These are phyloP conservation scores for Thoreauomyces humboldtii DNA, from an alignment of 192 early-diverging fungal genomes.

Conservation along the genomic window DNA sequence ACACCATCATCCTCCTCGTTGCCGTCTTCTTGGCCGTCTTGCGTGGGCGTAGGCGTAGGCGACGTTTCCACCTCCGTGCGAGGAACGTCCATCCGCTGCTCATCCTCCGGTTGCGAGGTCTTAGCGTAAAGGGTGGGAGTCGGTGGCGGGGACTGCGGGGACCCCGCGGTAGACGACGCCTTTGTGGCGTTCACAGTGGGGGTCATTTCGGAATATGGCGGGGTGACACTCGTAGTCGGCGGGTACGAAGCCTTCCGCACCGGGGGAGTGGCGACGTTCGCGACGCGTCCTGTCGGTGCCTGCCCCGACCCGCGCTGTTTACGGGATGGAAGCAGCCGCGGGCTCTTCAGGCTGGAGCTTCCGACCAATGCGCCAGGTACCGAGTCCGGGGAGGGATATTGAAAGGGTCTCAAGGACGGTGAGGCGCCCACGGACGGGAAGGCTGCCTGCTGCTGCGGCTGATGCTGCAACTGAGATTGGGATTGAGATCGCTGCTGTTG, in stretches of 20 bases:
- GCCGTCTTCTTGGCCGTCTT: not conserved
- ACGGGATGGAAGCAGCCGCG: not conserved
- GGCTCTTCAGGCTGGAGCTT: not conserved
- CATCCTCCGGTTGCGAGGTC: no score
- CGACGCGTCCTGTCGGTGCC: no score
- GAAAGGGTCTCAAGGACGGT: not conserved
- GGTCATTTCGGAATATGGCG: not conserved
- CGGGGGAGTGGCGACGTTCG: no score
- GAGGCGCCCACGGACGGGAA: not conserved
- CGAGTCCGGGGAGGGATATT: not conserved
- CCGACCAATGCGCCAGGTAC: not conserved
- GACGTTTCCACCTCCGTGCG: no score
- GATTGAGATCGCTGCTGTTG: slow-evolving; percentile 5
- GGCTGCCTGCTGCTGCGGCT: not conserved
- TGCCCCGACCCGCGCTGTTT: no score
- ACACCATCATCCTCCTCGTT: not conserved
- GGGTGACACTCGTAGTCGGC: not conserved
- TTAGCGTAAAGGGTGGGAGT: not conserved
- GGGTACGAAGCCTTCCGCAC: no score
- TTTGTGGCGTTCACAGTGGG: not conserved
- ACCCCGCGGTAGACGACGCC: not conserved
- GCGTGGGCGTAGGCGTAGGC: no score
- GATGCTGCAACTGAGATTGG: no score
- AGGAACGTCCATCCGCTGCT: no score
- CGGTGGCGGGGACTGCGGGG: not conserved